phyloP scores from a whole-genome alignment of 1,139 yeast genomes.

The Sugiyamaella castrensis region DNA sequence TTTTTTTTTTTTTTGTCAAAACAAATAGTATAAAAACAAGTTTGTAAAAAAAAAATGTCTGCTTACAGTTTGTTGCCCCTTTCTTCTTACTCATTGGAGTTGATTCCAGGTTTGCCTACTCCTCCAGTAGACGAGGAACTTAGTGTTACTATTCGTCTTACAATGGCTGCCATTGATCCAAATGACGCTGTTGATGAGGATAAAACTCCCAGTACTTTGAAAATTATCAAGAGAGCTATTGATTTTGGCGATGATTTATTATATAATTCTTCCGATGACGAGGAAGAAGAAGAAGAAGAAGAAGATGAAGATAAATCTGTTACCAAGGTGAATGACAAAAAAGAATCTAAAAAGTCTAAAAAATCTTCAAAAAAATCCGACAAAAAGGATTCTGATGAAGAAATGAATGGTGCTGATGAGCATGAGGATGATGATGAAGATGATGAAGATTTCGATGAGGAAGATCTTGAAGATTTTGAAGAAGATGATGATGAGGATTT shows the following conservation, averaged over 20 bases:
- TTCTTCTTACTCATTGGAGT: constrained; percentile 79
- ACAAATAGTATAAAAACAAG: not conserved
- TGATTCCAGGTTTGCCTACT: constrained; percentile 80
- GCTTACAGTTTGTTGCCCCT: constrained; percentile 57
- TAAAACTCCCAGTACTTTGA: constrained; percentile 75
- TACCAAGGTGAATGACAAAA: constrained; percentile 30
- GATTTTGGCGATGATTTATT: constrained; percentile 51
- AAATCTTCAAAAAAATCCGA: constrained; percentile 44
- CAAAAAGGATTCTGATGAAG: constrained; percentile 30
- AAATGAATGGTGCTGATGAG: constrained; percentile 44
- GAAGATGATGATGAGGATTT: constrained; percentile 57
- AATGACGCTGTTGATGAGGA: constrained; percentile 67
- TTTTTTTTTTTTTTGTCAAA: not conserved
- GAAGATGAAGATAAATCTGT: constrained; percentile 36
- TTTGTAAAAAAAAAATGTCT: constrained; percentile 11
- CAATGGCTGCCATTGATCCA: constrained; percentile 95
- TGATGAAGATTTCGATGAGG: constrained; percentile 32
- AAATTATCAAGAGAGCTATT: constrained; percentile 74
- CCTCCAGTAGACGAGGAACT: constrained; percentile 83
- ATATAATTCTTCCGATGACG: constrained; percentile 50
- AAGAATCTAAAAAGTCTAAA: constrained; percentile 19
- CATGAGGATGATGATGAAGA: constrained; percentile 33
- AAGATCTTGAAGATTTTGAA: constrained; percentile 47
- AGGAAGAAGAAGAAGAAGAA: constrained; percentile 52
- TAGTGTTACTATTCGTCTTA: constrained; percentile 85